Conservation (phyloP, 805 yeast genomes). For the Ascoidea rubescens region DNA sequence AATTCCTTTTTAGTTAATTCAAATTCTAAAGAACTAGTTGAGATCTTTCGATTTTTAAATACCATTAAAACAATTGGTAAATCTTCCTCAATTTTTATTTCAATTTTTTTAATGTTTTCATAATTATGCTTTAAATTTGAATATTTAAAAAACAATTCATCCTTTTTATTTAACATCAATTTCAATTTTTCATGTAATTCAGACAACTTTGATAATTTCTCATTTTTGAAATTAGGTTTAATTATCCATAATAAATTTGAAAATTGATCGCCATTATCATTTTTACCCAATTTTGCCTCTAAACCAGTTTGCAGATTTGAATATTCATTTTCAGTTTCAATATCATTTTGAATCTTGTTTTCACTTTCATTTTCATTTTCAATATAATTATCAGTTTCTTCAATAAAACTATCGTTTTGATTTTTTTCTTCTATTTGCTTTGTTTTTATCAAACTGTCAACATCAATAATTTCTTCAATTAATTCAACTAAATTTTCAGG, state of each 20-base stretch:
- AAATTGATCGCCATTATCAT: constrained; percentile 1
- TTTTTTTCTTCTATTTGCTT: neutral
- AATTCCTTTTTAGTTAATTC: constrained; percentile 15
- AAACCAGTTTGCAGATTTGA: neutral
- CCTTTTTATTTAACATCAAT: constrained; percentile 16
- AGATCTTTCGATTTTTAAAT: no score
- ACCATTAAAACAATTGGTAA: constrained; percentile 7
- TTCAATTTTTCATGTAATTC: constrained; percentile 22
- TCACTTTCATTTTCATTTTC: constrained; percentile 12
- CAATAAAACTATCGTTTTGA: neutral
- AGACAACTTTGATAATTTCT: constrained; percentile 12
- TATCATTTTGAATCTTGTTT: constrained; percentile 7
- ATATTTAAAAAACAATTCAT: constrained; percentile 3
- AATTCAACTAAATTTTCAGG: constrained; percentile 27
- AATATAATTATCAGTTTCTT: neutral
- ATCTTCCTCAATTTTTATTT: constrained; percentile 9
- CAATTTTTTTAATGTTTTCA: constrained; percentile 4
- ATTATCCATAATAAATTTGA: constrained; percentile 20
- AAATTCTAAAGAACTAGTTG: constrained; percentile 2
- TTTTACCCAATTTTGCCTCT: no score
- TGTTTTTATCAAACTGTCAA: constrained; percentile 19
- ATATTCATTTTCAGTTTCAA: constrained; percentile 1
- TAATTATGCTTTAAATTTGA: neutral
- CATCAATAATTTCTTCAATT: constrained; percentile 28
- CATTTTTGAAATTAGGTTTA: constrained; percentile 18